These are phyloP conservation scores for Rhizophagus prolifer DNA, from an alignment of 192 early-diverging fungal genomes.

Conservation along the genomic window DNA sequence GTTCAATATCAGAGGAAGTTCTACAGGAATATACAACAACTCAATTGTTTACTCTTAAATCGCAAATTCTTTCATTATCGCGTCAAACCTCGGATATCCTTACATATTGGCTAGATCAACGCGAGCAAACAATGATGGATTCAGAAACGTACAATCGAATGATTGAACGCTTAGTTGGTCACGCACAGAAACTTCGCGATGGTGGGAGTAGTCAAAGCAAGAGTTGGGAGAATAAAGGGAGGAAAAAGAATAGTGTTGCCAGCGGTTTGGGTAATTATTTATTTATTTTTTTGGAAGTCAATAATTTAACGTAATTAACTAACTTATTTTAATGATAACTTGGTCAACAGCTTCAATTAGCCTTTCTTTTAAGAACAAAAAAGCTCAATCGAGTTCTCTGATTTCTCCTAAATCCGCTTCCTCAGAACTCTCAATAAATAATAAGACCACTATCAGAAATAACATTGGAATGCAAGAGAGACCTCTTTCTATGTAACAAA, in stretches of 20 bases:
- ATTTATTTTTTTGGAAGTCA: neutral
- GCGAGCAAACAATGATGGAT: slow-evolving; percentile 62
- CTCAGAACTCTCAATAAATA: neutral
- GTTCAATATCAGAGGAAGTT: slow-evolving; percentile 39
- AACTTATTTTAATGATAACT: neutral
- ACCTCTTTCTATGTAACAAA: slow-evolving; percentile 10
- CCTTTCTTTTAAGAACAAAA: slow-evolving; percentile 23
- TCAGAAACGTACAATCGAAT: slow-evolving; percentile 61
- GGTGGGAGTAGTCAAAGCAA: slow-evolving; percentile 22
- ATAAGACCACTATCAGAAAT: neutral
- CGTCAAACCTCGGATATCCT: slow-evolving; percentile 55
- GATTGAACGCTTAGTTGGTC: slow-evolving; percentile 58
- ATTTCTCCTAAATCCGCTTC: neutral
- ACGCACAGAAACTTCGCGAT: slow-evolving; percentile 49
- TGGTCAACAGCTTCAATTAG: slow-evolving; percentile 13
- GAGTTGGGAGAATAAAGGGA: slow-evolving; percentile 2
- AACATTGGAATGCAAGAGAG: neutral
- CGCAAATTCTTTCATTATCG: slow-evolving; percentile 44
- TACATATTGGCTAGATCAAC: slow-evolving; percentile 56
- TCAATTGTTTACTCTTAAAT: slow-evolving; percentile 51
- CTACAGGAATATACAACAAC: slow-evolving; percentile 48
- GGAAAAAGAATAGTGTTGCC: slow-evolving; percentile 3
- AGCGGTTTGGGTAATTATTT: slow-evolving; percentile 15
- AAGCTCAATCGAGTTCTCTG: slow-evolving; percentile 7
- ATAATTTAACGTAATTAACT: neutral